A percentile compares a stretch with the other conserved stretches of the same genome.
phyloP scores from a whole-genome alignment of 495 filamentous ascomycete species.

The Penicillium maclennaniae region DNA sequence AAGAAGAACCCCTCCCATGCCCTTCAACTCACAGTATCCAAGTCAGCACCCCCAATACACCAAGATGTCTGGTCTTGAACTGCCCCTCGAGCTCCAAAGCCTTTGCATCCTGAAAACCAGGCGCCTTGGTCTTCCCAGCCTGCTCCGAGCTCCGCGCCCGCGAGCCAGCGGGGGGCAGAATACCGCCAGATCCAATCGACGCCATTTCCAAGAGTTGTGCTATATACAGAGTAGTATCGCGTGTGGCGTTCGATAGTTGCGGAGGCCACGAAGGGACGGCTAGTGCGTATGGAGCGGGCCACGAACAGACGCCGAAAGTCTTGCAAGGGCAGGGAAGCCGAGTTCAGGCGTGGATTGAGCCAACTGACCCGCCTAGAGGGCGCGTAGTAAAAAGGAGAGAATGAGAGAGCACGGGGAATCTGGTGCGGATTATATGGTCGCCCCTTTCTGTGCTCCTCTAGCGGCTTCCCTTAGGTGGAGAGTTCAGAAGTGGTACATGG shows the following conservation, averaged over 20 bases:
- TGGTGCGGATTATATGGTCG: constrained; percentile 6
- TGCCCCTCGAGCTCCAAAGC: constrained; percentile 31
- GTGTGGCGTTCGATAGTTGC: background rate
- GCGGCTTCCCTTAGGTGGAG: constrained; percentile 24
- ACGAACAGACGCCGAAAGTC: background rate
- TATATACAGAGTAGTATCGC: background rate
- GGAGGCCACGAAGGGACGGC: background rate
- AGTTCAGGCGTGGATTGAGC: constrained; percentile 16
- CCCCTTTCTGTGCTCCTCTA: constrained; percentile 29
- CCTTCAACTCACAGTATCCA: constrained; percentile 43
- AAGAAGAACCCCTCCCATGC: background rate
- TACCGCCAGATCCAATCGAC: background rate
- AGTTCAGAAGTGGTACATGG: constrained; percentile 26
- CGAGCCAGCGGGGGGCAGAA: background rate
- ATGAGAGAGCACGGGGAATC: constrained; percentile 2
- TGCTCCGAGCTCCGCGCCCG: background rate
- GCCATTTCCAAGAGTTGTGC: constrained; percentile 4
- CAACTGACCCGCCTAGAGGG: constrained; percentile 13
- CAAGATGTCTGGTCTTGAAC: constrained; percentile 40
- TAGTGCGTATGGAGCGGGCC: background rate
- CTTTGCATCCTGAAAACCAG: constrained; percentile 20
- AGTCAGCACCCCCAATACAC: constrained; percentile 37
- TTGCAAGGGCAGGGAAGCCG: constrained; percentile 22
- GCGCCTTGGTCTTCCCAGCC: constrained; percentile 4
- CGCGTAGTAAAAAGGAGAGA: constrained; percentile 8